phyloP scores from a whole-genome alignment of 345 rosid genomes.

The Salix dunnii region DNA sequence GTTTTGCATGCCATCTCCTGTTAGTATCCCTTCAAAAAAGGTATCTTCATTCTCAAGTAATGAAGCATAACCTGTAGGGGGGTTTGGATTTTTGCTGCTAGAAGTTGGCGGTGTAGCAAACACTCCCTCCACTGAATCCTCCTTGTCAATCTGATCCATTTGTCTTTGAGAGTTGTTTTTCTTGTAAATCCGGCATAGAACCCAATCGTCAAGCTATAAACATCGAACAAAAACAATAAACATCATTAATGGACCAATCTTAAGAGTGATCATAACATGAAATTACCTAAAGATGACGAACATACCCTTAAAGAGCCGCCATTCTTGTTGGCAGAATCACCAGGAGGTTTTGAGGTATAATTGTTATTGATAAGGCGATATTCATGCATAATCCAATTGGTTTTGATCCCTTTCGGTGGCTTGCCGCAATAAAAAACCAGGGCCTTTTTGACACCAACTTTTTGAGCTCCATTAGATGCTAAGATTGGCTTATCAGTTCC shows the following conservation, averaged over 20 bases:
- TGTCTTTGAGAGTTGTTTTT: slow-evolving; percentile 56
- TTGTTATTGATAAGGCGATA: slow-evolving; percentile 57
- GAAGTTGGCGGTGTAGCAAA: slow-evolving; percentile 17
- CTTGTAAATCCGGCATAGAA: slow-evolving; percentile 70
- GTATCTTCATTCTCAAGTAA: slow-evolving; percentile 50
- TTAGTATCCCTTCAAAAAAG: slow-evolving; percentile 52
- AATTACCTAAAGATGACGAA: not conserved
- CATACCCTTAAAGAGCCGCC: slow-evolving; percentile 54
- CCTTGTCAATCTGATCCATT: slow-evolving; percentile 36
- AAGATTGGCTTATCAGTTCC: slow-evolving; percentile 95
- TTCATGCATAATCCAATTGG: slow-evolving; percentile 99
- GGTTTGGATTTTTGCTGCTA: slow-evolving; percentile 9
- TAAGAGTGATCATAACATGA: not conserved
- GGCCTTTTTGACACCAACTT: slow-evolving; percentile 89
- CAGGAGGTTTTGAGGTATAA: slow-evolving; percentile 34
- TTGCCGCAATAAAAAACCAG: slow-evolving; percentile 91
- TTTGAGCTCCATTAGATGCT: slow-evolving; percentile 54
- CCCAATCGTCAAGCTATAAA: slow-evolving; percentile 69
- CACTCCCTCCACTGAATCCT: slow-evolving; percentile 48
- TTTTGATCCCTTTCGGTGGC: slow-evolving; percentile 96
- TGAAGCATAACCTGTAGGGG: slow-evolving; percentile 27
- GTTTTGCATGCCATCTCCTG: slow-evolving; percentile 22
- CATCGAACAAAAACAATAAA: not conserved
- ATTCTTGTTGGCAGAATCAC: slow-evolving; percentile 37
- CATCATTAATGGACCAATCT: not conserved